phyloP scores from a whole-genome alignment of 352 stramenopile genomes.

The Phytopythium oedochilum region DNA sequence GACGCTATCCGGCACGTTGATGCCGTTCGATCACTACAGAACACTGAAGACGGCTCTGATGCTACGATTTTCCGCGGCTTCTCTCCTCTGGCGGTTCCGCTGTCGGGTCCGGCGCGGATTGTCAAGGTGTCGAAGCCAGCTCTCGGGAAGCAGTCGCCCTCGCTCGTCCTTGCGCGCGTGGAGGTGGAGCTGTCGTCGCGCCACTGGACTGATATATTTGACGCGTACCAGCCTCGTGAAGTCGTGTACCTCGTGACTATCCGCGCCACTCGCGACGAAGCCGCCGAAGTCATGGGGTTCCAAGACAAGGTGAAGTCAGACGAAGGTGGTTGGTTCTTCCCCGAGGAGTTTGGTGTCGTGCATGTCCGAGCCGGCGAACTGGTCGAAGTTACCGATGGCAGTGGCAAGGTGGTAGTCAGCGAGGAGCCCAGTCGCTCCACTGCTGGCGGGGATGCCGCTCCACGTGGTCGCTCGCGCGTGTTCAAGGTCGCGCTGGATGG shows the following conservation, averaged over 20 bases:
- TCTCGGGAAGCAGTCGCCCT: slow-evolving; percentile 84
- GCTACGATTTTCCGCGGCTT: slow-evolving; percentile 63
- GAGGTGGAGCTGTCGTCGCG: slow-evolving; percentile 76
- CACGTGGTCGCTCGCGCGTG: slow-evolving; percentile 67
- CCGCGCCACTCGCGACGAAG: slow-evolving; percentile 54
- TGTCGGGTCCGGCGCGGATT: slow-evolving; percentile 45
- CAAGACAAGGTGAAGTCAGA: slow-evolving; percentile 10
- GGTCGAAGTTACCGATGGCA: slow-evolving; percentile 77
- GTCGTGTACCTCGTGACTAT: slow-evolving; percentile 94
- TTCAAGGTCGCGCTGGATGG: slow-evolving; percentile 91
- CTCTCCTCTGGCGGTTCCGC: slow-evolving; percentile 30
- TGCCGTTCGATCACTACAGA: slow-evolving; percentile 34
- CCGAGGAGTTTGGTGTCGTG: slow-evolving; percentile 85
- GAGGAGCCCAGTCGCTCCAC: slow-evolving; percentile 12
- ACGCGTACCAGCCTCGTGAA: slow-evolving; percentile 89
- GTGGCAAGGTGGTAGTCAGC: slow-evolving; percentile 48
- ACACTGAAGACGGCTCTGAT: slow-evolving; percentile 18
- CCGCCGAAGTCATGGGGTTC: slow-evolving; percentile 58
- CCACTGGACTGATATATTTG: slow-evolving; percentile 67
- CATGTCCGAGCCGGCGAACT: slow-evolving; percentile 78
- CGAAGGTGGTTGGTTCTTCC: slow-evolving; percentile 62
- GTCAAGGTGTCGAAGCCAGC: slow-evolving; percentile 85
- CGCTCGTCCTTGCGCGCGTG: slow-evolving; percentile 83
- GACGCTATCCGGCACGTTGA: slow-evolving; percentile 75
- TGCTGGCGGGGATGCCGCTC: neutral